These are phyloP conservation scores for Tephrocybe sp. DNA, from an alignment of 768 basidiomycete genomes.

Conservation along the genomic window DNA sequence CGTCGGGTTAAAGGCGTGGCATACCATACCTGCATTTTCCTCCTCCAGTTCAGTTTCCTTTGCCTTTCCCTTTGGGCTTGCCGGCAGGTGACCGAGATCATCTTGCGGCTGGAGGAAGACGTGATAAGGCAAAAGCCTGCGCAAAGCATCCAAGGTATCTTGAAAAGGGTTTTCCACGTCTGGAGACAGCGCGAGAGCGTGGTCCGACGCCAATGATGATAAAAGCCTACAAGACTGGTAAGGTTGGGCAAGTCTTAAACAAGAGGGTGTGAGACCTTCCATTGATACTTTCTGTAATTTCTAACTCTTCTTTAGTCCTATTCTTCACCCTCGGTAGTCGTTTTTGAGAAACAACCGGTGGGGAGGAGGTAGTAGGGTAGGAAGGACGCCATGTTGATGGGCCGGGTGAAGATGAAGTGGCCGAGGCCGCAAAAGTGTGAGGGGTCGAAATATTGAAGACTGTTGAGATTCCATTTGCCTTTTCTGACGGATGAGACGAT, in stretches of 20 bases:
- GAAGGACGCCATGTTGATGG: conserved; percentile 27
- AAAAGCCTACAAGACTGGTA: conserved; percentile 41
- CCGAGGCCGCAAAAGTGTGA: conserved; percentile 22
- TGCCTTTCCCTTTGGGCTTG: conserved; percentile 56
- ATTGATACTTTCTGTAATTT: conserved; percentile 43
- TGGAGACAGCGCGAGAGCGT: conserved; percentile 55
- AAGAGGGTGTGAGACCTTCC: conserved; percentile 36
- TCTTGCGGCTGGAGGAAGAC: conserved; percentile 72
- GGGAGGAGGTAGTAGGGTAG: conserved; percentile 12
- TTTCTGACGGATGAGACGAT: conserved; percentile 20
- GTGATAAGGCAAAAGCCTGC: conserved; percentile 78
- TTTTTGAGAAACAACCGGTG: conserved; percentile 16
- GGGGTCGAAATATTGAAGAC: conserved; percentile 20
- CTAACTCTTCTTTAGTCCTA: conserved; percentile 49
- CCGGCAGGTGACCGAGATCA: conserved; percentile 43
- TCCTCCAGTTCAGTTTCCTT: conserved; percentile 47
- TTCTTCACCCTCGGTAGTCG: conserved; percentile 30
- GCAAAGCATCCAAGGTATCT: conserved; percentile 59
- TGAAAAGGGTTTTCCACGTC: conserved; percentile 69
- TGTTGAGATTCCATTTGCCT: conserved; percentile 14
- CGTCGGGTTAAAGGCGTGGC: no score
- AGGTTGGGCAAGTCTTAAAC: not conserved
- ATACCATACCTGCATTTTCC: conserved; percentile 49
- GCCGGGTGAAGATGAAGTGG: conserved; percentile 23
- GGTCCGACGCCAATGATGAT: conserved; percentile 58